These are phyloP conservation scores for Oryza meridionalis DNA, from an alignment of 176 grass and related monocot genomes.

Conservation along the genomic window DNA sequence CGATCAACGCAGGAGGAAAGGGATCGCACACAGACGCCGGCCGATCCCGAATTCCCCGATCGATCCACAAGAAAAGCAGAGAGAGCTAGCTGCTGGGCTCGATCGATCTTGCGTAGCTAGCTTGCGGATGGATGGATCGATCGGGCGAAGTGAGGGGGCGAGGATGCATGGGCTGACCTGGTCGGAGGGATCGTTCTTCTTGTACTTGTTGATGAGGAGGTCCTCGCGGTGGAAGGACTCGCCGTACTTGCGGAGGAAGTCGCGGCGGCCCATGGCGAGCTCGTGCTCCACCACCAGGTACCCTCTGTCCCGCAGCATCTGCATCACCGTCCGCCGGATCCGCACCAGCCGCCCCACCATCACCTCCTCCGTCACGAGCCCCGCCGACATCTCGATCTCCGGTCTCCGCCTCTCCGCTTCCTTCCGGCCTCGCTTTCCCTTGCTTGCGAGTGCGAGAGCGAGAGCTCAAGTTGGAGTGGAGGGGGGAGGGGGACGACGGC, in stretches of 20 bases:
- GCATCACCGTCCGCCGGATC: constrained; percentile 90
- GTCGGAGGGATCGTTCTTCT: constrained; percentile 78
- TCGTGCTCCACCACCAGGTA: constrained; percentile 93
- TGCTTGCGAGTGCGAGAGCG: background rate
- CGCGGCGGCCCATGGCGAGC: constrained; percentile 63
- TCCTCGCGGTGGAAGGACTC: constrained; percentile 84
- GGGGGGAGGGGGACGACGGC: background rate
- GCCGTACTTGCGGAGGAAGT: constrained; percentile 84
- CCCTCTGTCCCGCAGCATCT: constrained; percentile 87
- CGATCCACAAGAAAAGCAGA: constrained; percentile 4
- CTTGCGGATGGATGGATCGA: background rate
- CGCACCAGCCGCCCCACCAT: constrained; percentile 60
- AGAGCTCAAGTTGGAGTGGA: background rate
- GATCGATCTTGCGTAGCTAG: background rate
- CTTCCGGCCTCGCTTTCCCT: background rate
- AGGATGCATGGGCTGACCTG: constrained; percentile 47
- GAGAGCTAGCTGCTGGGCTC: constrained; percentile 43
- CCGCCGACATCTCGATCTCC: constrained; percentile 40
- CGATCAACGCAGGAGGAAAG: background rate
- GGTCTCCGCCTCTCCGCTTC: background rate
- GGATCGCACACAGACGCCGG: background rate
- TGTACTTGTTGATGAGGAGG: constrained; percentile 88
- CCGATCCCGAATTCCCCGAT: background rate
- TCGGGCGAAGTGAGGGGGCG: background rate
- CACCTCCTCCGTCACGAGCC: constrained; percentile 57